Evolutionary conservation across 805 yeast genomes (phyloP).

Genomic region (Ogataea paraovalis): DNA sequence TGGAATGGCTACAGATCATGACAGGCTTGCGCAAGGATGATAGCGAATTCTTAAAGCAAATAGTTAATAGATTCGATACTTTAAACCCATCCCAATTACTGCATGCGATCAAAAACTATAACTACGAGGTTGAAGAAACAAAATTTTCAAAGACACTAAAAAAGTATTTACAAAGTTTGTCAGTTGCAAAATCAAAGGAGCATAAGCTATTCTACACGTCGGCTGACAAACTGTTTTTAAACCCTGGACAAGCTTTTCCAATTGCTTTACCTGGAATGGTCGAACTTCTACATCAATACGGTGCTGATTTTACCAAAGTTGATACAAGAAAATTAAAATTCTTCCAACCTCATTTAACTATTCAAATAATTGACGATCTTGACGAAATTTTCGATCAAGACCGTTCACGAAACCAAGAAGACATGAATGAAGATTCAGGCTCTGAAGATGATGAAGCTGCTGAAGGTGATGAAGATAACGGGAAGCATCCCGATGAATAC

Average conservation of each 20-base stretch:
- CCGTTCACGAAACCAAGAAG: slow-evolving; percentile 3
- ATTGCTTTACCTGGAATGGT: slow-evolving; percentile 67
- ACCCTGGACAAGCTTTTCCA: slow-evolving; percentile 49
- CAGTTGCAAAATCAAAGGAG: slow-evolving; percentile 9
- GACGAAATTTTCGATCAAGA: slow-evolving; percentile 58
- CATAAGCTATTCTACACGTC: slow-evolving; percentile 22
- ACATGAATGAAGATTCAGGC: slow-evolving; percentile 8
- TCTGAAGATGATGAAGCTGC: slow-evolving; percentile 12
- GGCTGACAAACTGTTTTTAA: slow-evolving; percentile 39
- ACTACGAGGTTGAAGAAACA: slow-evolving; percentile 78
- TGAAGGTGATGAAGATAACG: background rate
- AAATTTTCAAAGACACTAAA: slow-evolving; percentile 54
- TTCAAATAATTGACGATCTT: slow-evolving; percentile 63
- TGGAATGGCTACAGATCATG: slow-evolving; percentile 90
- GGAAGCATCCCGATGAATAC: slow-evolving; percentile 8
- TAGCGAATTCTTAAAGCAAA: slow-evolving; percentile 56
- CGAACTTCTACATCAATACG: slow-evolving; percentile 73
- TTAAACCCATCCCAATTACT: slow-evolving; percentile 69
- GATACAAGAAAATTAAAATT: slow-evolving; percentile 48
- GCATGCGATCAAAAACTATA: slow-evolving; percentile 68
- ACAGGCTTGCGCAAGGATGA: slow-evolving; percentile 50
- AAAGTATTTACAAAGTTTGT: slow-evolving; percentile 37
- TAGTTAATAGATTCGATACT: slow-evolving; percentile 48
- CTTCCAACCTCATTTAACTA: slow-evolving; percentile 71
- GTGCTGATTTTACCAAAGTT: slow-evolving; percentile 67